Conservation (phyloP, 2,329 filamentous ascomycete species). For the Rhinocladiella similis region DNA sequence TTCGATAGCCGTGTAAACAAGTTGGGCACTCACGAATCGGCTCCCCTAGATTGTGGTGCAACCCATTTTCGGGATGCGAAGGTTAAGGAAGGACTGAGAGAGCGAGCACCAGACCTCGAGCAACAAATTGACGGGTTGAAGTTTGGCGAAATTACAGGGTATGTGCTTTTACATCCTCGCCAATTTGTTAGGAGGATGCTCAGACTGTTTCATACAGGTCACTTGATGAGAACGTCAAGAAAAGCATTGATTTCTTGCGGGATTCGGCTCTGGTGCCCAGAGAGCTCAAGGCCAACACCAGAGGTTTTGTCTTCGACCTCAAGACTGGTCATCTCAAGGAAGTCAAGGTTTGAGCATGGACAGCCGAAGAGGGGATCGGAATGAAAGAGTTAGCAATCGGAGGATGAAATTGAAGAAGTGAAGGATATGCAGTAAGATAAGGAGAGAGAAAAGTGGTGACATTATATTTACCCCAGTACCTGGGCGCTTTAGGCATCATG, state of each 20-base stretch:
- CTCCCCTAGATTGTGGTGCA: constrained; percentile 12
- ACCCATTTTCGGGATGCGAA: constrained; percentile 8
- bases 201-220: neutral
- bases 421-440: too few species aligned
- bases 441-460: too few species aligned
- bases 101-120: constrained; percentile 5
- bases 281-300: constrained; percentile 6
- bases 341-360: neutral
- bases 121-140: constrained; percentile 8
- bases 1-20: neutral
- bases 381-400: too few species aligned
- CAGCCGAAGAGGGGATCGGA: too few species aligned
- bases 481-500: neutral
- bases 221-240: constrained; percentile 14
- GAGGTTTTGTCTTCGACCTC: constrained; percentile 15
- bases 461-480: too few species aligned
- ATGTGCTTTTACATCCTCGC: neutral
- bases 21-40: neutral
- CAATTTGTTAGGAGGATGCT: neutral
- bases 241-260: constrained; percentile 14
- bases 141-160: constrained; percentile 15
- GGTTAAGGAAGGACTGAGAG: constrained; percentile 9
- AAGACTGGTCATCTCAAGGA: constrained; percentile 13
- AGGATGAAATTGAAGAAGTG: too few species aligned
- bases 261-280: constrained; percentile 7